phyloP scores from a whole-genome alignment of 208 protist genomes.

The Leishmania mexicana region DNA sequence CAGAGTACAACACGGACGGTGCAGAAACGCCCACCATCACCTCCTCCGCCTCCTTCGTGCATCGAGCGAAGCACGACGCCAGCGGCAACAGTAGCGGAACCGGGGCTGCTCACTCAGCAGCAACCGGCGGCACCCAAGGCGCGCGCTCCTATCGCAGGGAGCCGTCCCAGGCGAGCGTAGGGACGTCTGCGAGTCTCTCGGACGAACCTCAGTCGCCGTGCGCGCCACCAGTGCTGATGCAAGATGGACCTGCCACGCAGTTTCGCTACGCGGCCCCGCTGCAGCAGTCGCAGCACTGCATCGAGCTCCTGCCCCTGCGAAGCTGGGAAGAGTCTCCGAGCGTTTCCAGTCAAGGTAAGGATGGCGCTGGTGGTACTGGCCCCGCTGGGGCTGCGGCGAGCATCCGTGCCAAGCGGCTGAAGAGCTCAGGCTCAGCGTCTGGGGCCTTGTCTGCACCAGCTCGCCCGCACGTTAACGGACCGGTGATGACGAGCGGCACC shows the following conservation, averaged over 20 bases:
- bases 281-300: constrained; percentile 34
- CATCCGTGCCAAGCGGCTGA: constrained; percentile 4
- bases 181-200: background rate
- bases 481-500: constrained; percentile 3
- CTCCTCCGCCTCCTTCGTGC: background rate
- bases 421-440: background rate
- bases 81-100: background rate
- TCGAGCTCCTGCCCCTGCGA: constrained; percentile 45
- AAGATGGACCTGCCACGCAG: constrained; percentile 41
- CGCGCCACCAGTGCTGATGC: constrained; percentile 26
- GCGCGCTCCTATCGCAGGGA: constrained; percentile 10
- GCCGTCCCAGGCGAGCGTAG: background rate
- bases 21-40: background rate
- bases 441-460: background rate
- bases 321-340: constrained; percentile 22
- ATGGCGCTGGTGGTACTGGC: background rate
- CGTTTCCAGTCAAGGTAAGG: constrained; percentile 1
- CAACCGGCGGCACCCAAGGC: background rate
- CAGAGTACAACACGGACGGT: constrained; percentile 12
- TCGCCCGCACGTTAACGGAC: background rate
- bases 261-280: constrained; percentile 54
- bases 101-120: background rate
- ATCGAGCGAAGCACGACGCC: constrained; percentile 13
- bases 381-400: background rate
- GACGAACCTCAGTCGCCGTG: background rate